Evolutionary conservation across 2,329 filamentous ascomycete genomes (phyloP).

Genomic region (Fusarium fracticaudum): DNA sequence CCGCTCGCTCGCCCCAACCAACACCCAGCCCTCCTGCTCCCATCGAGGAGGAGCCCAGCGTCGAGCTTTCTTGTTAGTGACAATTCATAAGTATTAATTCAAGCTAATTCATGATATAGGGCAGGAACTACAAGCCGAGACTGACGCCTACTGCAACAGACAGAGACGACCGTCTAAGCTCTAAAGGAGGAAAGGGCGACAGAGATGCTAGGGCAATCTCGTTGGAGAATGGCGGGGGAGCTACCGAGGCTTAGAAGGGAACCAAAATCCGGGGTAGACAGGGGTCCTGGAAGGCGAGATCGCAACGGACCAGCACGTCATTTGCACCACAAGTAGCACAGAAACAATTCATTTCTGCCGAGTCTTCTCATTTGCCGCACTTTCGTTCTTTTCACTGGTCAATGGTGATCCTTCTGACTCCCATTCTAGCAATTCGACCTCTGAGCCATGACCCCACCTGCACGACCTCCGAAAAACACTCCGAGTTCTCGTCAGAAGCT

Average conservation of each 20-base stretch:
- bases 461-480: conserved; percentile 27
- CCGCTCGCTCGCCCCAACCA: not conserved
- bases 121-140: not conserved
- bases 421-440: not conserved
- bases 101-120: not conserved
- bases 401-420: not conserved
- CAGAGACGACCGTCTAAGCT: not conserved
- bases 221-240: not conserved
- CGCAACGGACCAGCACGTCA: conserved; percentile 35
- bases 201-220: not conserved
- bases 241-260: not conserved
- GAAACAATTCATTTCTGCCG: not conserved
- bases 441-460: conserved; percentile 30
- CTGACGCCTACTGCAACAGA: not conserved
- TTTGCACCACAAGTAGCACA: not conserved
- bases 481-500: conserved; percentile 33
- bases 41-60: not conserved
- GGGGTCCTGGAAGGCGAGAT: conserved; percentile 29
- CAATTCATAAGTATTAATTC: not conserved
- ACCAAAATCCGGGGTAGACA: conserved; percentile 29
- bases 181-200: not conserved
- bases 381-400: not conserved
- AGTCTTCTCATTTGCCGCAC: conserved; percentile 7
- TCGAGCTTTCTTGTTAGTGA: not conserved
- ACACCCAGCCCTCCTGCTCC: not conserved